These are phyloP conservation scores for Carex littledalei DNA, from an alignment of 176 grass and related monocot species.

Conservation along the genomic window DNA sequence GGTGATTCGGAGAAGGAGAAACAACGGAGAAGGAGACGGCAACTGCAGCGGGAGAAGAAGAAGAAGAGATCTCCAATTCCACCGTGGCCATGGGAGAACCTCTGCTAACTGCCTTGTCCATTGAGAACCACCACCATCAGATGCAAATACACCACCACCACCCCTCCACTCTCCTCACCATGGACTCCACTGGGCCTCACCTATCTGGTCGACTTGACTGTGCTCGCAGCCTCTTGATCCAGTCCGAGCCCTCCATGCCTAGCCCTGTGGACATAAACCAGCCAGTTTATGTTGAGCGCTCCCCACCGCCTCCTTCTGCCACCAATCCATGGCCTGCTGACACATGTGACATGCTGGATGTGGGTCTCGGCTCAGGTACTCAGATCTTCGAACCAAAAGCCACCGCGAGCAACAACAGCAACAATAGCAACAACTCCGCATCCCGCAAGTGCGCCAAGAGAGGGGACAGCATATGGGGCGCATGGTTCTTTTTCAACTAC, in stretches of 20 bases:
- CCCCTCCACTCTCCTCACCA: slow-evolving; percentile 89
- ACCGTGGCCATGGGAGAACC: slow-evolving; percentile 68
- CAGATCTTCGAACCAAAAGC: slow-evolving; percentile 65
- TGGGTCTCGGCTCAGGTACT: slow-evolving; percentile 47
- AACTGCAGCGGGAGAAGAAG: slow-evolving; percentile 21
- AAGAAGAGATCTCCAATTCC: slow-evolving; percentile 11
- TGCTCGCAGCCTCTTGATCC: slow-evolving; percentile 48
- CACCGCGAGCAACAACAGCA: slow-evolving; percentile 18
- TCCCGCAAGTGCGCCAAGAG: slow-evolving; percentile 82
- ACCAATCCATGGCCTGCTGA: slow-evolving; percentile 29
- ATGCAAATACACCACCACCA: slow-evolving; percentile 35
- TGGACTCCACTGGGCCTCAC: slow-evolving; percentile 78
- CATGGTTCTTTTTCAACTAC: slow-evolving; percentile 99
- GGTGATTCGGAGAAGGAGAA: slow-evolving; percentile 20
- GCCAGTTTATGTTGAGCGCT: slow-evolving; percentile 63
- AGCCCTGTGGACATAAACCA: slow-evolving; percentile 92
- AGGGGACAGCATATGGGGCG: slow-evolving; percentile 87
- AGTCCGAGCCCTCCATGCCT: slow-evolving; percentile 36
- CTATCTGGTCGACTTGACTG: slow-evolving; percentile 56
- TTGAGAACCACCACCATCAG: slow-evolving; percentile 83
- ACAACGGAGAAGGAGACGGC: slow-evolving; percentile 30
- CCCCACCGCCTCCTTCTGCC: slow-evolving; percentile 41
- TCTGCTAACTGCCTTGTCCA: slow-evolving; percentile 89
- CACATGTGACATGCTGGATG: slow-evolving; percentile 67
- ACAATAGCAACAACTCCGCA: slow-evolving; percentile 28